These are phyloP conservation scores for Hyphopichia burtonii DNA, from an alignment of 1,139 yeast species.

Conservation along the genomic window DNA sequence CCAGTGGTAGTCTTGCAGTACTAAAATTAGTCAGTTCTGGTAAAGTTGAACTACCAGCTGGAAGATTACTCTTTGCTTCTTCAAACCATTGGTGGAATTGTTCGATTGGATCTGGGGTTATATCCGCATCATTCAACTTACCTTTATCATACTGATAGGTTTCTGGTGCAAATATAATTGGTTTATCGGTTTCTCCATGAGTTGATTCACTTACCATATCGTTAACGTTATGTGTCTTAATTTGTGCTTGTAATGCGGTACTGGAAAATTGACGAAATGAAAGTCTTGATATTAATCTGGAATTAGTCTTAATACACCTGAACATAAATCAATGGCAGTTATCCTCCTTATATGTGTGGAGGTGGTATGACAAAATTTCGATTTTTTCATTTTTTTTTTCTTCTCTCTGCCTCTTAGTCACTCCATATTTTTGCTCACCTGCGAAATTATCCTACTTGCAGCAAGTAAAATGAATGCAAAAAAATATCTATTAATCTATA, in stretches of 20 bases:
- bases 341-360: background rate
- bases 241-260: background rate
- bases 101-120: conserved; percentile 60
- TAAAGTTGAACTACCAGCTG: conserved; percentile 45
- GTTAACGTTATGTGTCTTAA: background rate
- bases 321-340: background rate
- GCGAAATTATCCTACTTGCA: too few species aligned
- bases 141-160: conserved; percentile 85
- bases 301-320: background rate
- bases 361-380: background rate
- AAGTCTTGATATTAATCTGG: background rate
- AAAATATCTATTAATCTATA: background rate
- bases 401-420: background rate
- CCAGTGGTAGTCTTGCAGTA: conserved; percentile 84
- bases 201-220: conserved; percentile 4
- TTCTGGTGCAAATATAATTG: conserved; percentile 69
- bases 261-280: background rate
- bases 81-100: conserved; percentile 86
- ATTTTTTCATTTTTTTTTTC: background rate
- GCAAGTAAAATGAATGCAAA: background rate
- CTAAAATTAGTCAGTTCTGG: conserved; percentile 84
- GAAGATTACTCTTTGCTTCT: conserved; percentile 55
- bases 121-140: conserved; percentile 53
- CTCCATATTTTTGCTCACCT: background rate
- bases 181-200: conserved; percentile 11